Evolutionary conservation across 345 rosid species (phyloP).

Genomic region (Salix caprea): DNA sequence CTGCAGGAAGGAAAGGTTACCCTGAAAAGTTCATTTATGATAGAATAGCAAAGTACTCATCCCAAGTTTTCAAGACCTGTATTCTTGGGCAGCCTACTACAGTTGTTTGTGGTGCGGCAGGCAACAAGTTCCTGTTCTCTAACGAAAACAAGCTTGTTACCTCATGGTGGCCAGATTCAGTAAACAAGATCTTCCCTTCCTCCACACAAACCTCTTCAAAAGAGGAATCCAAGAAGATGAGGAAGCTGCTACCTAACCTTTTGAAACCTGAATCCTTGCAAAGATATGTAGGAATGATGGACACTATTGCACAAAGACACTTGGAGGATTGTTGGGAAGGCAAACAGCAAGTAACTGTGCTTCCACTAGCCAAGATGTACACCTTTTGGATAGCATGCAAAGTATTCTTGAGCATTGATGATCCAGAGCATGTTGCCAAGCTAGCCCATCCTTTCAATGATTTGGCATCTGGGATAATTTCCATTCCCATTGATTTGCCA

Average conservation of each 20-base stretch:
- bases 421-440: not conserved
- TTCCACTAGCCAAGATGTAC: slow-evolving; percentile 18
- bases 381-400: slow-evolving; percentile 19
- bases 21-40: slow-evolving; percentile 21
- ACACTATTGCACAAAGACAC: slow-evolving; percentile 11
- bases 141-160: slow-evolving; percentile 19
- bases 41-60: slow-evolving; percentile 10
- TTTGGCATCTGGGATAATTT: slow-evolving; percentile 17
- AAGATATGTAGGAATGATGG: slow-evolving; percentile 18
- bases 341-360: slow-evolving; percentile 8
- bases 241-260: slow-evolving; percentile 8
- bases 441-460: slow-evolving; percentile 13
- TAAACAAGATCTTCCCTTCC: slow-evolving; percentile 17
- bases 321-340: slow-evolving; percentile 14
- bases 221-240: slow-evolving; percentile 8
- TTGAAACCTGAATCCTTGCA: slow-evolving; percentile 21
- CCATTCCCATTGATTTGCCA: slow-evolving; percentile 18
- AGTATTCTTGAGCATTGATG: slow-evolving; percentile 19
- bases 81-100: slow-evolving; percentile 5
- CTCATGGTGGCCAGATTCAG: slow-evolving; percentile 20
- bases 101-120: slow-evolving; percentile 13
- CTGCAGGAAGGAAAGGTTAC: slow-evolving; percentile 12
- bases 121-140: slow-evolving; percentile 24
- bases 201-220: not conserved
- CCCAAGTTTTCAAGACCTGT: slow-evolving; percentile 20